phyloP scores from a whole-genome alignment of 306 rosid genomes.

The Myrica gale region DNA sequence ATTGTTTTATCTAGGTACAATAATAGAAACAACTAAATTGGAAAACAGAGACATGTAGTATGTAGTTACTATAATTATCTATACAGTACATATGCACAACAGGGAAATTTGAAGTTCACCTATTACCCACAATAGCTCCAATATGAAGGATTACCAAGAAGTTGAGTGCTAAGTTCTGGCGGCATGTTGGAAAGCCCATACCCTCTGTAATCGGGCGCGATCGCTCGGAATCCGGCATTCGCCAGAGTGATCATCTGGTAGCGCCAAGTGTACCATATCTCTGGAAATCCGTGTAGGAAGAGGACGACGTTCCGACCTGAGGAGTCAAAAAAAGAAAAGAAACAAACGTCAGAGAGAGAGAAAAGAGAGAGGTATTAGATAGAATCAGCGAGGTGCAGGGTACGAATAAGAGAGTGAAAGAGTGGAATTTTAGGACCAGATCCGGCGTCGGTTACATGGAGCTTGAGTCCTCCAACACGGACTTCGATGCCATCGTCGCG shows the following conservation, averaged over 20 bases:
- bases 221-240: constrained; percentile 49
- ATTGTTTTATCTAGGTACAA: background rate
- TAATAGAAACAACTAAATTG: background rate
- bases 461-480: constrained; percentile 33
- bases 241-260: constrained; percentile 58
- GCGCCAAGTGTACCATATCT: constrained; percentile 70
- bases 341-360: background rate
- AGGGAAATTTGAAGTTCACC: background rate
- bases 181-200: constrained; percentile 60
- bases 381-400: background rate
- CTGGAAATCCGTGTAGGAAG: constrained; percentile 58
- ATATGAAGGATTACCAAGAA: too few species aligned
- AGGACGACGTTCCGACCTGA: constrained; percentile 52
- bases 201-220: constrained; percentile 49
- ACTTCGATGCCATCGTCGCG: too few species aligned
- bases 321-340: background rate
- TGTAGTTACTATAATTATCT: background rate
- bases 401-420: background rate
- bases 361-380: too few species aligned
- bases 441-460: constrained; percentile 53
- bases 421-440: constrained; percentile 26
- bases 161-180: constrained; percentile 8
- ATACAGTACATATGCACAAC: background rate
- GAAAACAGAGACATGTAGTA: background rate
- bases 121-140: background rate